These are phyloP conservation scores for Pythium plurisporium DNA, from an alignment of 352 stramenopile species.

Conservation along the genomic window DNA sequence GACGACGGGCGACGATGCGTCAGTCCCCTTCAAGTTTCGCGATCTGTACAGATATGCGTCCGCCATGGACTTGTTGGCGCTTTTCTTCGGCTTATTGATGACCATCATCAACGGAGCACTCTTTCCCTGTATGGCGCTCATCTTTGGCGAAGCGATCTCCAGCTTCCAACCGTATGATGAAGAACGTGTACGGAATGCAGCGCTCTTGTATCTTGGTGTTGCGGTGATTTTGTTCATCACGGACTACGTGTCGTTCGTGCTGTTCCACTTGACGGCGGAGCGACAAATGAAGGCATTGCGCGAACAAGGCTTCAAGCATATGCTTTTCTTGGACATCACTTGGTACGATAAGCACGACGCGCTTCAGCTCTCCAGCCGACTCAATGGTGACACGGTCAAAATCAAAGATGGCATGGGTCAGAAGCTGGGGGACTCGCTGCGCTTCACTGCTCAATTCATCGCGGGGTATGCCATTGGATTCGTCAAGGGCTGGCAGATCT, in stretches of 20 bases:
- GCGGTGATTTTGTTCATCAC: slow-evolving; percentile 28
- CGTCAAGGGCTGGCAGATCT: slow-evolving; percentile 30
- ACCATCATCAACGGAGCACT: slow-evolving; percentile 29
- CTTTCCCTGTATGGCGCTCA: slow-evolving; percentile 36
- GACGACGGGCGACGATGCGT: too few species aligned
- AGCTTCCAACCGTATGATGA: slow-evolving; percentile 25
- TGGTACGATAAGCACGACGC: slow-evolving; percentile 26
- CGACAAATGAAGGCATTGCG: slow-evolving; percentile 27
- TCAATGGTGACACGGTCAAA: slow-evolving; percentile 25
- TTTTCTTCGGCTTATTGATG: slow-evolving; percentile 24
- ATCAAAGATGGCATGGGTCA: slow-evolving; percentile 34
- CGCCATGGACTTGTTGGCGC: slow-evolving; percentile 15
- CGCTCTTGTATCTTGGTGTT: slow-evolving; percentile 16
- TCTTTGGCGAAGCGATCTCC: slow-evolving; percentile 33
- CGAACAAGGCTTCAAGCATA: slow-evolving; percentile 8
- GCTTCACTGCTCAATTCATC: slow-evolving; percentile 29
- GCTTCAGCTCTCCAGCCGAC: slow-evolving; percentile 18
- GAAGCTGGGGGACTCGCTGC: slow-evolving; percentile 32
- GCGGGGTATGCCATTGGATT: slow-evolving; percentile 33
- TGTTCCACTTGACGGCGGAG: slow-evolving; percentile 25
- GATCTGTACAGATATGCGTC: slow-evolving; percentile 28
- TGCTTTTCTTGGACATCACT: slow-evolving; percentile 22
- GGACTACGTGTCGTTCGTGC: slow-evolving; percentile 26
- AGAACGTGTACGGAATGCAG: slow-evolving; percentile 14
- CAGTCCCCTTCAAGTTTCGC: slow-evolving; percentile 21